Evolutionary conservation across 2,329 filamentous ascomycete species (phyloP).

Genomic region (Raffaelea deltoideospora): DNA sequence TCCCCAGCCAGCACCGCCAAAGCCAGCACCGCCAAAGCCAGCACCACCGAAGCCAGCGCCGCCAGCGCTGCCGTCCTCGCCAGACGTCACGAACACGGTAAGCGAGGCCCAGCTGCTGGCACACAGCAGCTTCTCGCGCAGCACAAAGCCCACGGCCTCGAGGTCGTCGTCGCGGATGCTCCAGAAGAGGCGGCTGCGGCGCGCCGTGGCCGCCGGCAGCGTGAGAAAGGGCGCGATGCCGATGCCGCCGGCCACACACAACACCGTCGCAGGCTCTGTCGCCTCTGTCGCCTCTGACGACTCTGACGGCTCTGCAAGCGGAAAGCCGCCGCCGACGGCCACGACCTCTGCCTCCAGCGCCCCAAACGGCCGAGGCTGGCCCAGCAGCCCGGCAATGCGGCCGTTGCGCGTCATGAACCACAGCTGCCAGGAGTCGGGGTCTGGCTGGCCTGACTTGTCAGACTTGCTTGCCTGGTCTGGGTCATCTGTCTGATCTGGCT

Average conservation of each 20-base stretch:
- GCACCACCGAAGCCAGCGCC: no score
- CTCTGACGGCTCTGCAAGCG: background rate
- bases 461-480: no score
- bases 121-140: constrained; percentile 4
- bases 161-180: constrained; percentile 10
- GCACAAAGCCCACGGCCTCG: constrained; percentile 6
- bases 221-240: constrained; percentile 1
- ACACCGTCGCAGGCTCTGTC: background rate
- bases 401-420: constrained; percentile 8
- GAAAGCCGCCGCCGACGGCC: constrained; percentile 8
- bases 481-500: no score
- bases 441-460: no score
- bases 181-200: background rate
- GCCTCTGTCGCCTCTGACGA: background rate
- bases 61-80: no score
- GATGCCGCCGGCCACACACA: constrained; percentile 1
- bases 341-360: constrained; percentile 7
- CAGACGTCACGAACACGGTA: constrained; percentile 9
- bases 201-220: background rate
- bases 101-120: constrained; percentile 1
- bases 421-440: background rate
- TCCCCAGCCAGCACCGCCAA: no score
- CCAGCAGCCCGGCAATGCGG: constrained; percentile 10
- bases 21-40: no score
- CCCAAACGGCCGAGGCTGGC: constrained; percentile 8